These are phyloP conservation scores for Boletus insuetus DNA, from an alignment of 768 basidiomycete species.

Conservation along the genomic window DNA sequence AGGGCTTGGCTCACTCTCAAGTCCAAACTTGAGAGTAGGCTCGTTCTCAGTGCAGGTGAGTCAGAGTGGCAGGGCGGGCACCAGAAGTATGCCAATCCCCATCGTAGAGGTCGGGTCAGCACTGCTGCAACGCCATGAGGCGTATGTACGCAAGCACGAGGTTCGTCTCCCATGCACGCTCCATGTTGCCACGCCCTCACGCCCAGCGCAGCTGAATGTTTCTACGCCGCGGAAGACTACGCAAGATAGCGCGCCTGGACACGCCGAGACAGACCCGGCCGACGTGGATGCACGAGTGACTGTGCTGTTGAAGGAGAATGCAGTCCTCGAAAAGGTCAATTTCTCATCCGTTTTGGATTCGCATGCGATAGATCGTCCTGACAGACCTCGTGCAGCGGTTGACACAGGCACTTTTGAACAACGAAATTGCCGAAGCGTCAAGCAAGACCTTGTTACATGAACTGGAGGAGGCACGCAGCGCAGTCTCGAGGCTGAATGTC, in stretches of 20 bases:
- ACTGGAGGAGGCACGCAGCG: slow-evolving; percentile 67
- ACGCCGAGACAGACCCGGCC: slow-evolving; percentile 10
- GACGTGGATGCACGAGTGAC: slow-evolving; percentile 36
- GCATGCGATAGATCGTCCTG: background rate
- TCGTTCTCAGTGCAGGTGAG: slow-evolving; percentile 86
- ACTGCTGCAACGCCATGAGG: slow-evolving; percentile 80
- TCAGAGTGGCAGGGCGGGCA: slow-evolving; percentile 12
- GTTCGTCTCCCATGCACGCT: slow-evolving; percentile 34
- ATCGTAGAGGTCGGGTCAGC: slow-evolving; percentile 84
- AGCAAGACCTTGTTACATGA: slow-evolving; percentile 72
- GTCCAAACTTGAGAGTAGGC: slow-evolving; percentile 67
- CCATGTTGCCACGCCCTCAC: slow-evolving; percentile 12
- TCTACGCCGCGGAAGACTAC: slow-evolving; percentile 15
- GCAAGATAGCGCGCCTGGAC: slow-evolving; percentile 7
- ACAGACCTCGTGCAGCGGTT: slow-evolving; percentile 50
- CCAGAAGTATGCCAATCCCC: slow-evolving; percentile 2
- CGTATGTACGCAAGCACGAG: slow-evolving; percentile 74
- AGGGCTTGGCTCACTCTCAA: slow-evolving; percentile 63
- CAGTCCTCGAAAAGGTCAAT: slow-evolving; percentile 46
- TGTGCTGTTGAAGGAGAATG: slow-evolving; percentile 53
- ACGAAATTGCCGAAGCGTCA: slow-evolving; percentile 76
- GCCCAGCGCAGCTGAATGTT: slow-evolving; percentile 14
- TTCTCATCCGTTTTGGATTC: background rate
- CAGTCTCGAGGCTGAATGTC: slow-evolving; percentile 63
- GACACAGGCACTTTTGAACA: slow-evolving; percentile 75